Conservation (phyloP, 2,329 filamentous ascomycete genomes). For the Phaeosphaeriaceae sp. region DNA sequence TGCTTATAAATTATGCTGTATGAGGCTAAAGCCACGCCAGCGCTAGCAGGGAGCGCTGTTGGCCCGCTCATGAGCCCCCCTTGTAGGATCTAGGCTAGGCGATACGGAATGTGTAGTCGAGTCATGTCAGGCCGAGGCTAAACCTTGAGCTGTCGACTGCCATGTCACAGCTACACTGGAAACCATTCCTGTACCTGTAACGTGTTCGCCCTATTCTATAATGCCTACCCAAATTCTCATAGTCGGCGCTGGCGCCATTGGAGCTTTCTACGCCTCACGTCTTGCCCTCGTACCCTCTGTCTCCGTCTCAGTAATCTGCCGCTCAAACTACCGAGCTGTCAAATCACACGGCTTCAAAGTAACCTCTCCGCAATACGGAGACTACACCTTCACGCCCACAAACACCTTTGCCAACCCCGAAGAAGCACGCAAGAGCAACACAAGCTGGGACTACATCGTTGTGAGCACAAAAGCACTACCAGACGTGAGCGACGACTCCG, state of each 20-base stretch:
- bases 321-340: slow-evolving; percentile 74
- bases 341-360: slow-evolving; percentile 67
- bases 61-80: too few species aligned
- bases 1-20: too few species aligned
- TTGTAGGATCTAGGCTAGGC: too few species aligned
- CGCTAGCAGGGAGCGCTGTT: too few species aligned
- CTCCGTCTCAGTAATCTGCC: slow-evolving; percentile 72
- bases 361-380: slow-evolving; percentile 69
- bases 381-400: slow-evolving; percentile 68
- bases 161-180: too few species aligned
- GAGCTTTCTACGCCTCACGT: slow-evolving; percentile 74
- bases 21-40: too few species aligned
- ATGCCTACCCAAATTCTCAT: slow-evolving; percentile 65
- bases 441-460: slow-evolving; percentile 69
- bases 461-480: slow-evolving; percentile 75
- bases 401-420: slow-evolving; percentile 67
- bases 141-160: too few species aligned
- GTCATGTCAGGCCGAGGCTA: slow-evolving; percentile 18
- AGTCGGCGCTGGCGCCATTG: slow-evolving; percentile 73
- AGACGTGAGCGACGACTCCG: slow-evolving; percentile 67
- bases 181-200: too few species aligned
- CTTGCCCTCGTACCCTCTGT: slow-evolving; percentile 65
- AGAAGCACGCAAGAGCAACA: slow-evolving; percentile 57
- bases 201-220: too few species aligned
- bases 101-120: too few species aligned